Evolutionary conservation across 2,329 filamentous ascomycete species (phyloP), one percentile per base, ranked within the genome.

Genomic region (Venturia pyrina): DNA sequence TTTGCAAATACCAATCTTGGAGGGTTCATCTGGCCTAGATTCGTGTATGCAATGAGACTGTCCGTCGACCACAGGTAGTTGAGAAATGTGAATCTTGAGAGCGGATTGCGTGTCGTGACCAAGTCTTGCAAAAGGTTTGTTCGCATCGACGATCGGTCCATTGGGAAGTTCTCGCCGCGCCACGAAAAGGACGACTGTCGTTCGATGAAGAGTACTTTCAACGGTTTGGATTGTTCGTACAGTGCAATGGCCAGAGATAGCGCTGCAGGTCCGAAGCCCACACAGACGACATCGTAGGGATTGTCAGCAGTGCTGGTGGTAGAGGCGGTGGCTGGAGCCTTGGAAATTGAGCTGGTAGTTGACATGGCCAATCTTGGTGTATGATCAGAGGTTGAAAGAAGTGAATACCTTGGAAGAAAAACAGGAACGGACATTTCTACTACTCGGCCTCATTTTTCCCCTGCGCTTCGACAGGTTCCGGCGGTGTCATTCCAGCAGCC

Each of bases 71-170:
- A 70, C 6, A 73, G 68, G 59, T 71, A 73, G 59, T 73, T 73
- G 64, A 73, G 64, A 56, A 73, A 73, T 2, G 72, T 73, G 62
- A 69, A 73, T 34, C 68, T 66, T 15, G 71, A 73, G 44, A 69
- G 68, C 7, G 72, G 72, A 50, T 73, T 72, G 63, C 70, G 68
- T 19, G 68, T 68, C n/a, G 71, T 72, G 63, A 69, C 67, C 56
- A 73, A 61, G 62, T 73, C 72, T 11, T 71, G 69, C 59, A 73
- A 57, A 62, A 73, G 43, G 40, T 46, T 65, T 24, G 66, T 65
- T 48, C 63, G 24, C 66, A 67, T 67, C 24, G 19, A 28, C 10
- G 66, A 50, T 19, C 62, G 17, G 13, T 37, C 53, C 32, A 41
- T 46, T 15, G 66, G 66, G 21, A 65, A 48, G 13, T 50, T 37